Evolutionary conservation across 2,329 filamentous ascomycete species (phyloP).

Genomic region (Cordyceps pruinosa): DNA sequence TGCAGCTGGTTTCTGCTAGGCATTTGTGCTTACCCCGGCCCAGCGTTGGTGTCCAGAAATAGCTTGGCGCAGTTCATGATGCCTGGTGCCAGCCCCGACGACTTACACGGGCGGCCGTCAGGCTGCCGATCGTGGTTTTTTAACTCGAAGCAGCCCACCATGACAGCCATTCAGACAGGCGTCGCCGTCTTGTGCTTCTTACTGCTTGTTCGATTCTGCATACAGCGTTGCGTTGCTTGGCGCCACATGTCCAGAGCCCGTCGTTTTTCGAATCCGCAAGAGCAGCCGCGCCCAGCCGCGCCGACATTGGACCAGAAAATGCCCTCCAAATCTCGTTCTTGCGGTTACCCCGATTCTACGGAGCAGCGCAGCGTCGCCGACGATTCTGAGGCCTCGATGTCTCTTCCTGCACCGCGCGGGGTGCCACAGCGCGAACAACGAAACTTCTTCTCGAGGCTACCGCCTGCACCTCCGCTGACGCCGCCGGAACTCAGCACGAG

Average conservation of each 20-base stretch:
- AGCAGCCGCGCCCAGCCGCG: not conserved
- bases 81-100: not conserved
- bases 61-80: constrained; percentile 5
- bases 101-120: constrained; percentile 1
- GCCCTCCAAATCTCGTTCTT: constrained; percentile 21
- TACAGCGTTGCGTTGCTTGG: constrained; percentile 1
- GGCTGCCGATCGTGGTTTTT: constrained; percentile 4
- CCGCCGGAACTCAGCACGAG: constrained; percentile 38
- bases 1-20: constrained; percentile 8
- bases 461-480: constrained; percentile 43
- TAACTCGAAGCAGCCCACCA: constrained; percentile 8
- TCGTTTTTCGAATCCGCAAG: not conserved
- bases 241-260: constrained; percentile 15
- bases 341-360: not conserved
- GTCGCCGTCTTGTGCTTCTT: constrained; percentile 10
- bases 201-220: constrained; percentile 7
- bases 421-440: constrained; percentile 15
- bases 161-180: constrained; percentile 6
- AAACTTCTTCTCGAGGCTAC: constrained; percentile 31
- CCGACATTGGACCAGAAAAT: constrained; percentile 5
- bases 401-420: not conserved
- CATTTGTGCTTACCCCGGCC: constrained; percentile 1
- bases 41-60: constrained; percentile 4
- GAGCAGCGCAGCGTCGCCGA: not conserved
- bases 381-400: not conserved